phyloP scores from a whole-genome alignment of 176 grass and related monocot genomes.

The Raddia guianensis region DNA sequence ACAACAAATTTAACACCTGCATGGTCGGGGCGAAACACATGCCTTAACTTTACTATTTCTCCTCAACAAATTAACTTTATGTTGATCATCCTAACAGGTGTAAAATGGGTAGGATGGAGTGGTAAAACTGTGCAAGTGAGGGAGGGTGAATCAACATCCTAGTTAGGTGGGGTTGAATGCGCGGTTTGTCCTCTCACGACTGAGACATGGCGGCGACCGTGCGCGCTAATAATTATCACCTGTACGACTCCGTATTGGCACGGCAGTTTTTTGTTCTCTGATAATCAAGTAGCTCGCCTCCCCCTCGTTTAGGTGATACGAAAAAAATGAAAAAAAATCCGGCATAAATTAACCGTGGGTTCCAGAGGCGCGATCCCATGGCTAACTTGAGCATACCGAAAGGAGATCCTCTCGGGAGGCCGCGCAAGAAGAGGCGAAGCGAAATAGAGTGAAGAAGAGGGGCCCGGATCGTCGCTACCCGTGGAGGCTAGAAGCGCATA shows the following conservation, averaged over 20 bases:
- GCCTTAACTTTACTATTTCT: not conserved
- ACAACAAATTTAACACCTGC: not conserved
- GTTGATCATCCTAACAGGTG: not conserved
- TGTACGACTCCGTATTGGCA: not conserved
- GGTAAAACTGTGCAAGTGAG: not conserved
- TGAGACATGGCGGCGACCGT: not conserved
- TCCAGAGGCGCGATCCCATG: not conserved
- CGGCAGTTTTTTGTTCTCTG: too few relatives aligned
- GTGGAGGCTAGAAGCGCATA: too few relatives aligned
- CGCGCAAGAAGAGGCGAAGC: not conserved
- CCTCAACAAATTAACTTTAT: not conserved
- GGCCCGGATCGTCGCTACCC: not conserved
- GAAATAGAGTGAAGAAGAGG: not conserved
- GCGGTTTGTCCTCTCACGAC: not conserved
- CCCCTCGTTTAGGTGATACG: not conserved
- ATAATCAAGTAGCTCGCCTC: not conserved
- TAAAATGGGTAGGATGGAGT: not conserved
- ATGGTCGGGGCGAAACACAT: not conserved
- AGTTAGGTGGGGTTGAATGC: slow-evolving; percentile 21
- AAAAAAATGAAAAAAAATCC: not conserved
- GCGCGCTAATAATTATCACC: not conserved
- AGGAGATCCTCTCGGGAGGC: not conserved
- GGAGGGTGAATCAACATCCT: not conserved
- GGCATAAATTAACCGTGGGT: slow-evolving; percentile 7
- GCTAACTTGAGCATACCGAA: not conserved